A percentile compares a stretch with the other conserved stretches of the same genome.
Conservation (phyloP, 345 rosid species). For the Durio zibethinus region DNA sequence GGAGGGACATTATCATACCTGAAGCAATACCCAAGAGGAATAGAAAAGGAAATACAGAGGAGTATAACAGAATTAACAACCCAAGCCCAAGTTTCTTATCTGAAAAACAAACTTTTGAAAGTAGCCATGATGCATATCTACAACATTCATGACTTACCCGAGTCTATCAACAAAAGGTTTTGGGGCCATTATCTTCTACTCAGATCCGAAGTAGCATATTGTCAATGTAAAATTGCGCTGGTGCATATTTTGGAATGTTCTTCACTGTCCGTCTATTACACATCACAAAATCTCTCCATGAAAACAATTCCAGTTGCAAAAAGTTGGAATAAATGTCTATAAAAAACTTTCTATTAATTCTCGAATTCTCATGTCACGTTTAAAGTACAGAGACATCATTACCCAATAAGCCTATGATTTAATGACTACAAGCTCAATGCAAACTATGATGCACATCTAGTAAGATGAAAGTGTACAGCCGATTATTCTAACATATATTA, state of each 20-base stretch:
- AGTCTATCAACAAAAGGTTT: conserved; percentile 99
- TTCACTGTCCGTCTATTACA: conserved; percentile 86
- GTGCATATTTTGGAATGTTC: conserved; percentile 98
- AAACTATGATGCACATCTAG: background rate
- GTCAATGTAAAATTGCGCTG: conserved; percentile 96
- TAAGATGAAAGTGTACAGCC: background rate
- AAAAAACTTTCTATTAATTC: background rate
- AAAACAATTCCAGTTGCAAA: conserved; percentile 19
- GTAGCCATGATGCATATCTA: background rate
- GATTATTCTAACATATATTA: background rate
- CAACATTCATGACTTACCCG: conserved; percentile 54
- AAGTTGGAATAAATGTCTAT: background rate
- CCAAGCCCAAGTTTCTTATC: conserved; percentile 5
- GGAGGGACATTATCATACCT: conserved; percentile 97
- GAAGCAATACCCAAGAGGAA: conserved; percentile 21
- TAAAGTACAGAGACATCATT: background rate
- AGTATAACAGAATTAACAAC: background rate
- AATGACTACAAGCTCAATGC: background rate
- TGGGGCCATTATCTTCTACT: conserved; percentile 97
- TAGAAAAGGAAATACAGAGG: conserved; percentile 4
- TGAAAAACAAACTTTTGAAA: conserved; percentile 6
- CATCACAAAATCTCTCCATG: conserved; percentile 8
- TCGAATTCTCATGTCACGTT: background rate
- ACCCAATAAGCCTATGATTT: background rate
- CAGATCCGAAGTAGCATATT: conserved; percentile 96